Conservation (phyloP, 2,329 filamentous ascomycete species). For the Aspergillus carbonarius region DNA sequence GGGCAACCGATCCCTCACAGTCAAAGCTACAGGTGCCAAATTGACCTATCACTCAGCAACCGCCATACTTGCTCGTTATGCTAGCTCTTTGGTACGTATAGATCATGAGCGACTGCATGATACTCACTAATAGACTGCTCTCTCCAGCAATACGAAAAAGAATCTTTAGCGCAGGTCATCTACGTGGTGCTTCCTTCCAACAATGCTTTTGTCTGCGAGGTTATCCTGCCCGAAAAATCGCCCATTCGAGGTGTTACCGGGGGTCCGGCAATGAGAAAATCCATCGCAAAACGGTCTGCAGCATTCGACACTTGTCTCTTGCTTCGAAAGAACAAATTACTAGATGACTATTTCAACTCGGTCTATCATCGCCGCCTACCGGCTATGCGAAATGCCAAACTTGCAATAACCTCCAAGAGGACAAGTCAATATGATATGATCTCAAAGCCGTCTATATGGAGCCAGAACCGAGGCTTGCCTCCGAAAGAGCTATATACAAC, state of each 20-base stretch:
- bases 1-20: slow-evolving; percentile 55
- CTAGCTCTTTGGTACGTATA: slow-evolving; percentile 59
- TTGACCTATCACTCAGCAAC: slow-evolving; percentile 76
- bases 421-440: slow-evolving; percentile 73
- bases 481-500: slow-evolving; percentile 61
- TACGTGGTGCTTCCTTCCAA: slow-evolving; percentile 63
- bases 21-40: slow-evolving; percentile 69
- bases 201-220: slow-evolving; percentile 70
- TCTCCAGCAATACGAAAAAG: slow-evolving; percentile 47
- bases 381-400: slow-evolving; percentile 78
- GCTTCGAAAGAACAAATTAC: slow-evolving; percentile 63
- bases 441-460: slow-evolving; percentile 76
- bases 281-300: slow-evolving; percentile 80
- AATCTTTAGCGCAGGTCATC: slow-evolving; percentile 48
- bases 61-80: slow-evolving; percentile 69
- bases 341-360: slow-evolving; percentile 75
- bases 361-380: slow-evolving; percentile 70
- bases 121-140: slow-evolving; percentile 6
- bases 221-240: slow-evolving; percentile 72
- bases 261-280: slow-evolving; percentile 64
- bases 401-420: slow-evolving; percentile 79
- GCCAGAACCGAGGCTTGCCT: slow-evolving; percentile 39
- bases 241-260: slow-evolving; percentile 69
- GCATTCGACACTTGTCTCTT: slow-evolving; percentile 79
- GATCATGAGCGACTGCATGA: neutral